These are phyloP conservation scores for Endoconidiophora polonica DNA, from an alignment of 2,329 filamentous ascomycete genomes.

Conservation along the genomic window DNA sequence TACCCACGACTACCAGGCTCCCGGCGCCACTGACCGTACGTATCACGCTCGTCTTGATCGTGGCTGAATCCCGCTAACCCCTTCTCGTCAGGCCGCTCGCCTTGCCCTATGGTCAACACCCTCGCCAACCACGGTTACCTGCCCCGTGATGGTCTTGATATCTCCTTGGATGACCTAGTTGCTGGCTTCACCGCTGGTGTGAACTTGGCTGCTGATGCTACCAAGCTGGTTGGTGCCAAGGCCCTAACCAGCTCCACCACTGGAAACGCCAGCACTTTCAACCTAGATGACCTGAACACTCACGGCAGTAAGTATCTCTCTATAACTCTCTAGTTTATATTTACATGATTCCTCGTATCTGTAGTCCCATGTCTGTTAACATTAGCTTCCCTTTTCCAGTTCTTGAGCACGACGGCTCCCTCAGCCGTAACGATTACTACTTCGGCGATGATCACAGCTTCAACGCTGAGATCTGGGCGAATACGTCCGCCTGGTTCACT, in stretches of 20 bases:
- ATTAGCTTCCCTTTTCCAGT: constrained; percentile 13
- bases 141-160: constrained; percentile 13
- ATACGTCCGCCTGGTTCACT: constrained; percentile 15
- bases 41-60: not conserved
- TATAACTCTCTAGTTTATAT: not conserved
- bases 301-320: constrained; percentile 13
- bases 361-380: no score
- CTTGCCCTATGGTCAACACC: constrained; percentile 17
- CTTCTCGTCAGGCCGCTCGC: constrained; percentile 11
- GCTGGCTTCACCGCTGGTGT: constrained; percentile 13
- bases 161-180: constrained; percentile 14
- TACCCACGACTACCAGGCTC: constrained; percentile 12
- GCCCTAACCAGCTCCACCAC: constrained; percentile 17
- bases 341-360: not conserved
- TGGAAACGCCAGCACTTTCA: constrained; percentile 17
- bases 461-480: constrained; percentile 17
- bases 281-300: constrained; percentile 18
- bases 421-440: constrained; percentile 19
- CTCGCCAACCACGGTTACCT: constrained; percentile 17
- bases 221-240: constrained; percentile 12
- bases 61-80: no score
- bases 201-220: constrained; percentile 14
- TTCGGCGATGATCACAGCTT: constrained; percentile 21
- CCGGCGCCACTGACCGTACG: constrained; percentile 5
- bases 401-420: constrained; percentile 22